Evolutionary conservation across 164 flowering plant genomes (phyloP), one percentile per base, ranked within the genome.

Genomic region (Stephania cephalantha): DNA sequence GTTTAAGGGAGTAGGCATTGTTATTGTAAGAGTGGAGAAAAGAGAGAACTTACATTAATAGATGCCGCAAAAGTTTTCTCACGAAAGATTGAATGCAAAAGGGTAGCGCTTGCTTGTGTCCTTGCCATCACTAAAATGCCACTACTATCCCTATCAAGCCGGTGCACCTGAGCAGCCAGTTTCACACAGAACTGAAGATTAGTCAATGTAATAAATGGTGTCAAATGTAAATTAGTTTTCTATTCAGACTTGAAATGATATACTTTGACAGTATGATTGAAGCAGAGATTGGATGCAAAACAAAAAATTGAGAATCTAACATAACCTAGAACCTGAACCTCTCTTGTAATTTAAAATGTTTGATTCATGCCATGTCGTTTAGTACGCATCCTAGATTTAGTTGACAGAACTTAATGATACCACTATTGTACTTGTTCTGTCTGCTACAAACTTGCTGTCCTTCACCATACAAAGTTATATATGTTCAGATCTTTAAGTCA

Each of bases 71-170:
- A 76, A 74, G 99, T 95, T 85, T 91, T 93, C 85, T 93, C 97
- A 22, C 94, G 96, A 80, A 95, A 95, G 67, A 95, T 77, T 55
- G 98, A 93, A 80, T 93, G 99, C 80, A 95, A 78, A 71, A 90
- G 55, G 61, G 90, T 75, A 30, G 97, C 81, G 85, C 97, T 90
- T 73, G 85, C 83, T 74, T 84, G 94, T 76, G 99, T 91, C 82
- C 98, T 90, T 18, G 97, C 99, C 98, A 95, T 82, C 74, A 95
- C 91, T 85, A 95, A 82, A 74, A 93, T 84, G 72, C 99, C 98
- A 82, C 98, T 92, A 80, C 98, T 83, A 81, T 95, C 99, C 85
- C 90, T 86, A 79, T 95, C 99, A 74, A 95, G 92, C 81, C 98
- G 90, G 85, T 95, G 97, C 67, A 95, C 99, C 99, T 95, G 64